These are phyloP conservation scores for Monosporascus sp. DNA, from an alignment of 2,329 filamentous ascomycete species.

Conservation along the genomic window DNA sequence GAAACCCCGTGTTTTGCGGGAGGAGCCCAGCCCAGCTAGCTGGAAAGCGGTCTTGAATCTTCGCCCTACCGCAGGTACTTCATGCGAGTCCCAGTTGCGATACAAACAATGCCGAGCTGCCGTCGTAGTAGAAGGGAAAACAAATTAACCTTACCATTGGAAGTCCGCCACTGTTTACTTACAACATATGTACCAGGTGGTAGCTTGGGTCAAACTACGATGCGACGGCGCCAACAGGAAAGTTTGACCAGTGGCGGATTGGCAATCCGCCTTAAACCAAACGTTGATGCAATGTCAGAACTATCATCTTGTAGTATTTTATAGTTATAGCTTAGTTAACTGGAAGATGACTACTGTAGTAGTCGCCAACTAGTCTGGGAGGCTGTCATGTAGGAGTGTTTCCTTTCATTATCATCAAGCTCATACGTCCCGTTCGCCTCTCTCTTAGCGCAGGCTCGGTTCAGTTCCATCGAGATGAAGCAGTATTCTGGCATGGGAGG, in stretches of 20 bases:
- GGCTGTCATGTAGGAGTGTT: background rate
- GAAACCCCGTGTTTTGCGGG: constrained; percentile 11
- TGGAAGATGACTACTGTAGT: background rate
- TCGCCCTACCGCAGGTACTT: constrained; percentile 14
- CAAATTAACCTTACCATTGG: no score
- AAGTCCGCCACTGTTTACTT: no score
- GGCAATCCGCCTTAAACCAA: background rate
- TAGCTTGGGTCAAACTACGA: no score
- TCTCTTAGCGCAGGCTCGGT: background rate
- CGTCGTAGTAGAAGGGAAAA: no score
- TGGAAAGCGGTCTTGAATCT: constrained; percentile 11
- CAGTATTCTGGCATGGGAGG: constrained; percentile 9
- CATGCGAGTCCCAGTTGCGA: constrained; percentile 10
- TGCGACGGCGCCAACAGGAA: background rate
- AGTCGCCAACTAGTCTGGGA: no score
- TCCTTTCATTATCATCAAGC: background rate
- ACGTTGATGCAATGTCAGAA: background rate
- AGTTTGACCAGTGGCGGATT: constrained; percentile 7
- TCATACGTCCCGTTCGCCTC: background rate
- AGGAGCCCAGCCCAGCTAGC: constrained; percentile 15
- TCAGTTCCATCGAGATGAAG: background rate
- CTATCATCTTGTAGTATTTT: background rate
- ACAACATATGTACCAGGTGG: no score
- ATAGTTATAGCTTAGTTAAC: background rate
- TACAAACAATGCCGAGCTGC: background rate